phyloP scores from a whole-genome alignment of 2,329 filamentous ascomycete genomes.

The Xylaria sp. region DNA sequence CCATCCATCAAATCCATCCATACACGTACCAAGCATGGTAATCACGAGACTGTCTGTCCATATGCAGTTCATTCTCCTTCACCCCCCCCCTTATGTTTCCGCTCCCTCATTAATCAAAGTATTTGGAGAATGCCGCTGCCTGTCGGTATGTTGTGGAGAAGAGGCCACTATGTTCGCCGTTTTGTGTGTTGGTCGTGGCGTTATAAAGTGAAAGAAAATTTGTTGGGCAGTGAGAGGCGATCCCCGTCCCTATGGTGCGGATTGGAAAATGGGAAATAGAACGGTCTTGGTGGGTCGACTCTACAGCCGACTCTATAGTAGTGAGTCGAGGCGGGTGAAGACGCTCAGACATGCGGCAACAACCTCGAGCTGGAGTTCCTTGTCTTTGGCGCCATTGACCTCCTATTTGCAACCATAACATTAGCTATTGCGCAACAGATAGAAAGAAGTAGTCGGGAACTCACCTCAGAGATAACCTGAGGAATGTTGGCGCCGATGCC shows the following conservation, averaged over 20 bases:
- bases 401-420: slow-evolving; percentile 61
- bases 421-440: slow-evolving; percentile 22
- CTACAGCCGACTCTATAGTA: slow-evolving; percentile 76
- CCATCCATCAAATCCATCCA: slow-evolving; percentile 29
- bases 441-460: slow-evolving; percentile 32
- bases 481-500: slow-evolving; percentile 94
- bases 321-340: slow-evolving; percentile 95
- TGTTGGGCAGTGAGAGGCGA: slow-evolving; percentile 17
- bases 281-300: slow-evolving; percentile 13
- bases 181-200: slow-evolving; percentile 3
- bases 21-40: slow-evolving; percentile 29
- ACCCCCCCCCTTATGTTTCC: slow-evolving; percentile 12
- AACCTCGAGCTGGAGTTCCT: slow-evolving; percentile 95
- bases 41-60: slow-evolving; percentile 11
- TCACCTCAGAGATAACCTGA: slow-evolving; percentile 80
- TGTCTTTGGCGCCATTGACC: slow-evolving; percentile 85
- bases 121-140: slow-evolving; percentile 17
- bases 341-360: slow-evolving; percentile 96
- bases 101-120: slow-evolving; percentile 24
- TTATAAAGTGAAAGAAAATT: slow-evolving; percentile 26
- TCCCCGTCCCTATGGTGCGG: neutral
- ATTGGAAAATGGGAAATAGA: slow-evolving; percentile 21
- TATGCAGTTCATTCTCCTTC: slow-evolving; percentile 6
- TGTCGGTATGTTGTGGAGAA: slow-evolving; percentile 4
- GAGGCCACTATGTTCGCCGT: slow-evolving; percentile 4